These are phyloP conservation scores for Gentiana macrophylla DNA, from an alignment of 257 asterid species.

Conservation along the genomic window DNA sequence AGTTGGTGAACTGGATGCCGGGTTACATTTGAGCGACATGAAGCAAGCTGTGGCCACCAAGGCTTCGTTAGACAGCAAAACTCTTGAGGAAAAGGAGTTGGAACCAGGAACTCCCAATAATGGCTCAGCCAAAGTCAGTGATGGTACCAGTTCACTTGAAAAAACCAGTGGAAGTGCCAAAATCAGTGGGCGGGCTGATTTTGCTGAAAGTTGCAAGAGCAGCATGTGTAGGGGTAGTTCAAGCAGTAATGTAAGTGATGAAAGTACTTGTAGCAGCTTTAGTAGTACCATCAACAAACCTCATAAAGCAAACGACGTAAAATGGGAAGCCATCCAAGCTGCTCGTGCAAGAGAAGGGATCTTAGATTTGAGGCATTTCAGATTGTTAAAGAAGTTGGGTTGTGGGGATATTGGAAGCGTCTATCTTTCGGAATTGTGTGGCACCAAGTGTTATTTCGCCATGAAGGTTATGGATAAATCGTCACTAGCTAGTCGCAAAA, in stretches of 20 bases:
- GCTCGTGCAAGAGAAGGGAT: conserved; percentile 44
- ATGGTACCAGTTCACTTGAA: conserved; percentile 36
- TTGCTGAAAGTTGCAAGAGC: conserved; percentile 73
- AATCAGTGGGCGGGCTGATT: conserved; percentile 44
- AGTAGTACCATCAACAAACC: conserved; percentile 58
- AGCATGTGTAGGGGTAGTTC: conserved; percentile 84
- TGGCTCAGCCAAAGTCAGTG: conserved; percentile 34
- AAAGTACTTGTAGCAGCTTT: conserved; percentile 62
- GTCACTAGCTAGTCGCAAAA: conserved; percentile 57
- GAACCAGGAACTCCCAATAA: conserved; percentile 27
- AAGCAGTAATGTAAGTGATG: conserved; percentile 57
- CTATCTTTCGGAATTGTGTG: conserved; percentile 57
- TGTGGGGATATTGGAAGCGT: conserved; percentile 78
- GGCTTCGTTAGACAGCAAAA: conserved; percentile 20
- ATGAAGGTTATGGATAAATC: conserved; percentile 75
- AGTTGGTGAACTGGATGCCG: conserved; percentile 19
- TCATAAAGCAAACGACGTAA: conserved; percentile 56
- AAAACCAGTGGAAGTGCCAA: conserved; percentile 54
- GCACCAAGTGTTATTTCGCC: conserved; percentile 60
- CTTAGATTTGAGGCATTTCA: conserved; percentile 52
- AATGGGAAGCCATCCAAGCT: conserved; percentile 71
- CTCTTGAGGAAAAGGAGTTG: conserved; percentile 24
- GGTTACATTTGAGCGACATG: conserved; percentile 16
- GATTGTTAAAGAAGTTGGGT: conserved; percentile 59
- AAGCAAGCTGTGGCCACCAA: conserved; percentile 11